Percentiles rank a stretch among this genome's conserved stretches.
phyloP scores from a whole-genome alignment of 2,329 filamentous ascomycete genomes.

The Truncatella angustata region DNA sequence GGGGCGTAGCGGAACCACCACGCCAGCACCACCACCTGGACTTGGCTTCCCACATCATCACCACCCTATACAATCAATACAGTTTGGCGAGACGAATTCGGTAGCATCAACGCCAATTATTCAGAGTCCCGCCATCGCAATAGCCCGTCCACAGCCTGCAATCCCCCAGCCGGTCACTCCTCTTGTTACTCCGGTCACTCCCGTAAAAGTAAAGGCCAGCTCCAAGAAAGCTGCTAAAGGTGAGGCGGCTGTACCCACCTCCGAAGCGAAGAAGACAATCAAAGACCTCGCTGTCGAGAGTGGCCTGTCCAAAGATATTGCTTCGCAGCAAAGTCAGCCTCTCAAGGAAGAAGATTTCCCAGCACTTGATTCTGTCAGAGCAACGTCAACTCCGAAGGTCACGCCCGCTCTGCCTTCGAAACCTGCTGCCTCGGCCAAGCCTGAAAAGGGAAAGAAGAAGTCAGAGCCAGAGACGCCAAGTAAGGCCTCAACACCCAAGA shows the following conservation, averaged over 20 bases:
- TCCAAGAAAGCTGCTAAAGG: conserved; percentile 23
- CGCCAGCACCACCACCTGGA: conserved; percentile 45
- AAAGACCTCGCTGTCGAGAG: conserved; percentile 45
- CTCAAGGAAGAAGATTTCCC: conserved; percentile 65
- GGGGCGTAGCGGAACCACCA: conserved; percentile 21
- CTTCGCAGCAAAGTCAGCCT: conserved; percentile 36
- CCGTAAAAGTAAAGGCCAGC: conserved; percentile 23
- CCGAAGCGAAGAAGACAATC: conserved; percentile 39
- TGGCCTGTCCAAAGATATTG: conserved; percentile 45
- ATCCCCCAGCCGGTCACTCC: conserved; percentile 21
- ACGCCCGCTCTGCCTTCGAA: conserved; percentile 33
- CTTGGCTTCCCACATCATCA: conserved; percentile 38
- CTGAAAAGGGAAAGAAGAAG: conserved; percentile 28
- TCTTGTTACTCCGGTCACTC: conserved; percentile 30
- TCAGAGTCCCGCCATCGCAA: conserved; percentile 17
- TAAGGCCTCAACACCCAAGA: conserved; percentile 22
- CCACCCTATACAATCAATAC: conserved; percentile 8
- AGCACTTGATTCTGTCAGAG: conserved; percentile 48
- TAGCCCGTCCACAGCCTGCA: conserved; percentile 21
- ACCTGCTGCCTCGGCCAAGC: conserved; percentile 5
- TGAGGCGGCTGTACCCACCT: conserved; percentile 13
- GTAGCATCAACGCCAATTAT: conserved; percentile 17
- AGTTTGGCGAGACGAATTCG: conserved; percentile 17
- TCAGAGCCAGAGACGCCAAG: conserved; percentile 19
- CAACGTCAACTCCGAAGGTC: conserved; percentile 30